A percentile compares a stretch with the other conserved stretches of the same genome.
These are phyloP conservation scores for Borovskyia barvae DNA, from an alignment of 208 protist genomes.

Conservation along the genomic window DNA sequence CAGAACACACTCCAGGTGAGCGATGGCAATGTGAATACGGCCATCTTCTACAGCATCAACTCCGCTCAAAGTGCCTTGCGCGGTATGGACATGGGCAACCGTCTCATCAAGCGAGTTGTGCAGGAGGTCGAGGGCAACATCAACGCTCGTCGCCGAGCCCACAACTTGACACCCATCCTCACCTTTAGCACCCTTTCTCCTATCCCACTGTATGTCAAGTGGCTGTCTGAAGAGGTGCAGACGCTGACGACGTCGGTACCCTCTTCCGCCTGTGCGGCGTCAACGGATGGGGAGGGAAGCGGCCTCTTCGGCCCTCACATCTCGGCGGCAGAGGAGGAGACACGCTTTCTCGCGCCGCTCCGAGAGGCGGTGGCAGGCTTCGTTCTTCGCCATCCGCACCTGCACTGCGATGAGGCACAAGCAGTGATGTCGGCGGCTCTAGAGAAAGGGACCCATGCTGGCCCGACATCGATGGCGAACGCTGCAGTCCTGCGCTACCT, in stretches of 20 bases:
- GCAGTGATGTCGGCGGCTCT: not conserved
- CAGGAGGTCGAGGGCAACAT: slow-evolving; percentile 67
- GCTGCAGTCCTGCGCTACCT: slow-evolving; percentile 22
- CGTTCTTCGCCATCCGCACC: slow-evolving; percentile 20
- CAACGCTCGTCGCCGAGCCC: slow-evolving; percentile 41
- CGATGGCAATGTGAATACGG: slow-evolving; percentile 63
- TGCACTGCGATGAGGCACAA: slow-evolving; percentile 1
- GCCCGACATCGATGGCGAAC: not conserved
- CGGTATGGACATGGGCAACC: slow-evolving; percentile 84
- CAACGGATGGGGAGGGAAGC: not conserved
- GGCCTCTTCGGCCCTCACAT: slow-evolving; percentile 39
- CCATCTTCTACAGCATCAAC: slow-evolving; percentile 91
- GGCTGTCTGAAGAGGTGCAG: slow-evolving; percentile 56
- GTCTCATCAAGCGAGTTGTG: slow-evolving; percentile 88
- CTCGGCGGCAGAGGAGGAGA: slow-evolving; percentile 15
- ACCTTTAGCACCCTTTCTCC: slow-evolving; percentile 82
- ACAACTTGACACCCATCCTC: slow-evolving; percentile 39
- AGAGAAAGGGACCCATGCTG: not conserved
- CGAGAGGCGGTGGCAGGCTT: slow-evolving; percentile 36
- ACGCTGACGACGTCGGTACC: slow-evolving; percentile 21
- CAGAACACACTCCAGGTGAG: not conserved
- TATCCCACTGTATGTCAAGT: slow-evolving; percentile 75
- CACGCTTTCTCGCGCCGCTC: slow-evolving; percentile 31
- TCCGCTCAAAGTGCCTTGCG: slow-evolving; percentile 68
- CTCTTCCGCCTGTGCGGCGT: not conserved